Conservation (phyloP, 2,329 filamentous ascomycete species). For the Tricladium varicosporioides region DNA sequence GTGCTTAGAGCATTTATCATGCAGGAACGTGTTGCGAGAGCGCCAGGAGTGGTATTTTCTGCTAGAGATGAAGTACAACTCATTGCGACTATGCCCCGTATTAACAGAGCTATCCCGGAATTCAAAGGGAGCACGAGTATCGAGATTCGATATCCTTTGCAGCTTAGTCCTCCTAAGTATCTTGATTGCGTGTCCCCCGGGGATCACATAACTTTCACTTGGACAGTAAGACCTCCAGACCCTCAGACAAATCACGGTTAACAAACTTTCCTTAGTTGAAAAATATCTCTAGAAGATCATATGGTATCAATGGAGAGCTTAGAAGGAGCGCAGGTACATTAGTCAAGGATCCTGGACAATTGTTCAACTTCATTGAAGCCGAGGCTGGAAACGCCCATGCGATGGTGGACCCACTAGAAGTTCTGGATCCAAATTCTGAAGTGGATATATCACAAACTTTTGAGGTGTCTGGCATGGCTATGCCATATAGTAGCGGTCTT, state of each 20-base stretch:
- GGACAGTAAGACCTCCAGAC: slow-evolving; percentile 2
- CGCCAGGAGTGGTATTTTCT: background rate
- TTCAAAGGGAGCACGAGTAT: slow-evolving; percentile 5
- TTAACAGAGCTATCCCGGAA: slow-evolving; percentile 8
- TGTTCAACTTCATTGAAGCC: slow-evolving; percentile 7
- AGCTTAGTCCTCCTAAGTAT: slow-evolving; percentile 2
- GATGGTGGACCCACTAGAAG: slow-evolving; percentile 3
- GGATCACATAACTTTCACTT: slow-evolving; percentile 9
- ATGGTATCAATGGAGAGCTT: slow-evolving; percentile 5
- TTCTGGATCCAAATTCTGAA: slow-evolving; percentile 6
- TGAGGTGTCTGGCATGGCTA: slow-evolving; percentile 3
- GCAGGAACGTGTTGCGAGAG: slow-evolving; percentile 4
- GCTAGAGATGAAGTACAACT: slow-evolving; percentile 7
- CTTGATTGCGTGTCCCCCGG: slow-evolving; percentile 10
- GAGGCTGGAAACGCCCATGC: slow-evolving; percentile 4
- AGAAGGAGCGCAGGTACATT: background rate
- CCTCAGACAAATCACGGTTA: no score
- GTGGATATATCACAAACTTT: slow-evolving; percentile 13
- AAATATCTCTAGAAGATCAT: slow-evolving; percentile 10
- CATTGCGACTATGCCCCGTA: slow-evolving; percentile 8
- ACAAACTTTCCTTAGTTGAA: background rate
- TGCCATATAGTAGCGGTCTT: slow-evolving; percentile 7
- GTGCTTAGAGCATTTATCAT: slow-evolving; percentile 6
- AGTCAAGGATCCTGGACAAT: slow-evolving; percentile 1
- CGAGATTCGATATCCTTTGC: slow-evolving; percentile 7